Conservation (phyloP, 768 basidiomycete genomes). For the Trametes gibbosa region DNA sequence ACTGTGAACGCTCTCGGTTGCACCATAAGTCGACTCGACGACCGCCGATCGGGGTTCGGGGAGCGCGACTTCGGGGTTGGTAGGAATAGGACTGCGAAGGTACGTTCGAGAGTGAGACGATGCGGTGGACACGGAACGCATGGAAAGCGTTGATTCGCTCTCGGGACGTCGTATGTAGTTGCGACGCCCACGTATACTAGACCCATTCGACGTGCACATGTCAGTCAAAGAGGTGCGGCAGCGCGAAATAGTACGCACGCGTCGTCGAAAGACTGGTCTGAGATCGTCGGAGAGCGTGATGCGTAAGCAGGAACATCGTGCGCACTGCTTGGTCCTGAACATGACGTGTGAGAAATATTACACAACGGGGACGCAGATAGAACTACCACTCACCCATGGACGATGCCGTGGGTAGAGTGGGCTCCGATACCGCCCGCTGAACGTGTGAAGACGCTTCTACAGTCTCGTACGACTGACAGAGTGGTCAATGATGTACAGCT, state of each 20-base stretch:
- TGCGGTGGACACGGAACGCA: slow-evolving; percentile 4
- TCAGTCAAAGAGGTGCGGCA: too few relatives aligned
- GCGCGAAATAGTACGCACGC: background rate
- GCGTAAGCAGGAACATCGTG: background rate
- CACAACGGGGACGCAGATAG: background rate
- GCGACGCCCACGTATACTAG: background rate
- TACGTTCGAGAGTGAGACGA: background rate
- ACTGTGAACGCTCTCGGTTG: background rate
- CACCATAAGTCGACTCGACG: background rate
- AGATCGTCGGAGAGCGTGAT: slow-evolving; percentile 12
- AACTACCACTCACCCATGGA: slow-evolving; percentile 8
- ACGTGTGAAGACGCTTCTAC: slow-evolving; percentile 13
- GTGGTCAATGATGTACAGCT: background rate
- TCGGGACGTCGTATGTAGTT: background rate
- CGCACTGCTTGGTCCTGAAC: slow-evolving; percentile 1
- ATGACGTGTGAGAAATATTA: background rate
- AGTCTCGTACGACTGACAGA: slow-evolving; percentile 11
- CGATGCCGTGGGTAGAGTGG: slow-evolving; percentile 11
- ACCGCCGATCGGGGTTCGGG: background rate
- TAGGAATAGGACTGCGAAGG: background rate
- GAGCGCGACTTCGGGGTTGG: background rate
- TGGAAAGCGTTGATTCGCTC: slow-evolving; percentile 14
- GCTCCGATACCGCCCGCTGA: slow-evolving; percentile 17
- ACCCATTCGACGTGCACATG: background rate
- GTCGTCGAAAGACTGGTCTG: slow-evolving; percentile 12